These are phyloP conservation scores for Termitomyces bulborhizus DNA, from an alignment of 768 basidiomycete species.

Conservation along the genomic window DNA sequence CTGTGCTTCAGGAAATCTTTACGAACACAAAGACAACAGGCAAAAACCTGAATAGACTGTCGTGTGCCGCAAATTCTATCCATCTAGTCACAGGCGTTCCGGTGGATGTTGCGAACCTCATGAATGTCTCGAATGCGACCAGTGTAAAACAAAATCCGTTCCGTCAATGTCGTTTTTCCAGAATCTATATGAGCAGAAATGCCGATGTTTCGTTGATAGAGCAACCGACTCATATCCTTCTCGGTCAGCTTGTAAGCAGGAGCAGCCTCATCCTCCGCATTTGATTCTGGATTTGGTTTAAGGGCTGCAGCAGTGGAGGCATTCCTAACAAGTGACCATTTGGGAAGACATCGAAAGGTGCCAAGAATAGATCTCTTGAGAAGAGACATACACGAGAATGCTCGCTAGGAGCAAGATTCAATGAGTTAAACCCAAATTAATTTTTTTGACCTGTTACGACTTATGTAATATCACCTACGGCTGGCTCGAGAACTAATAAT, in stretches of 20 bases:
- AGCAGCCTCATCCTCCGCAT: slow-evolving; percentile 16
- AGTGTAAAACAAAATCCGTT: slow-evolving; percentile 93
- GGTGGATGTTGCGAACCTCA: slow-evolving; percentile 55
- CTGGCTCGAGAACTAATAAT: too few species aligned
- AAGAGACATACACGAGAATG: slow-evolving; percentile 7
- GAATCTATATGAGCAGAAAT: slow-evolving; percentile 95
- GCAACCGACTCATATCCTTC: slow-evolving; percentile 59
- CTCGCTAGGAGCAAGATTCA: neutral
- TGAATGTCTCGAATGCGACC: slow-evolving; percentile 95
- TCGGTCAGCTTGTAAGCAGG: slow-evolving; percentile 45
- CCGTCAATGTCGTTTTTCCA: slow-evolving; percentile 97
- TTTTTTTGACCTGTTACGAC: neutral
- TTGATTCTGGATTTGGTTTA: slow-evolving; percentile 19
- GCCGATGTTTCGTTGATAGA: slow-evolving; percentile 89
- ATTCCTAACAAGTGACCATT: slow-evolving; percentile 18
- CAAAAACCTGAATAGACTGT: neutral
- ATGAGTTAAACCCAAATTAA: neutral
- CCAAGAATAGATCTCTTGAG: slow-evolving; percentile 5
- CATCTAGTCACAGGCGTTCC: slow-evolving; percentile 14
- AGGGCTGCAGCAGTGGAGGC: slow-evolving; percentile 42
- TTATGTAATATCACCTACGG: neutral
- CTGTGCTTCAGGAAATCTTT: slow-evolving; percentile 15
- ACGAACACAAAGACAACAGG: slow-evolving; percentile 9
- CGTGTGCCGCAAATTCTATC: slow-evolving; percentile 5
- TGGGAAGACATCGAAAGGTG: slow-evolving; percentile 2